phyloP scores from a whole-genome alignment of 2,329 filamentous ascomycete genomes.

The Macroventuria anomochaeta region DNA sequence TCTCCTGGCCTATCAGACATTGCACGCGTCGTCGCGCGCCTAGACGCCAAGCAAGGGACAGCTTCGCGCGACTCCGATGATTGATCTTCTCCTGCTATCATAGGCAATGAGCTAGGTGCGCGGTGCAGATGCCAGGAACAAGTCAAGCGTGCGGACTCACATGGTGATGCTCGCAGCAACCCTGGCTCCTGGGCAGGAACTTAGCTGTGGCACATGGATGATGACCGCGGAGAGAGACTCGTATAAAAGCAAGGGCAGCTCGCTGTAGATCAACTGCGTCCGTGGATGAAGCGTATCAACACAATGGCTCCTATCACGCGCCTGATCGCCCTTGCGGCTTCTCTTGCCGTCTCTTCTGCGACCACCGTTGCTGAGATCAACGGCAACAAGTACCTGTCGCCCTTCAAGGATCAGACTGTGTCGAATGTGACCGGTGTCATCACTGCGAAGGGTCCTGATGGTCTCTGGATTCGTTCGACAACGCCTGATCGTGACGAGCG shows the following conservation, averaged over 20 bases:
- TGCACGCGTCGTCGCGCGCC: constrained; percentile 14
- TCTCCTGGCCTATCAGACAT: constrained; percentile 16
- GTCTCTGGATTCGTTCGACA: constrained; percentile 70
- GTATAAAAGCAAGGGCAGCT: constrained; percentile 15
- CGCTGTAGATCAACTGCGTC: constrained; percentile 1
- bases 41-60: constrained; percentile 13
- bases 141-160: constrained; percentile 13
- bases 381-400: constrained; percentile 68
- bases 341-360: constrained; percentile 24
- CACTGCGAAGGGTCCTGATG: constrained; percentile 66
- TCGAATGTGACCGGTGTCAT: constrained; percentile 68
- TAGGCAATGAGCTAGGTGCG: constrained; percentile 12
- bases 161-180: constrained; percentile 2
- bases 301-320: constrained; percentile 25
- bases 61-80: constrained; percentile 15
- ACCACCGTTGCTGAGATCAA: constrained; percentile 67
- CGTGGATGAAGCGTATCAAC: constrained; percentile 13
- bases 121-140: constrained; percentile 19
- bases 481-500: constrained; percentile 61
- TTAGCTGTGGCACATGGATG: not conserved
- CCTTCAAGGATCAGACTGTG: constrained; percentile 63
- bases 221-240: not conserved
- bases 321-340: constrained; percentile 27
- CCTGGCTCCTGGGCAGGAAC: constrained; percentile 11
- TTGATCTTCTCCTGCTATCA: constrained; percentile 13